These are phyloP conservation scores for Pseudomonodictys pantanalensis DNA, from an alignment of 495 filamentous ascomycete genomes.

Conservation along the genomic window DNA sequence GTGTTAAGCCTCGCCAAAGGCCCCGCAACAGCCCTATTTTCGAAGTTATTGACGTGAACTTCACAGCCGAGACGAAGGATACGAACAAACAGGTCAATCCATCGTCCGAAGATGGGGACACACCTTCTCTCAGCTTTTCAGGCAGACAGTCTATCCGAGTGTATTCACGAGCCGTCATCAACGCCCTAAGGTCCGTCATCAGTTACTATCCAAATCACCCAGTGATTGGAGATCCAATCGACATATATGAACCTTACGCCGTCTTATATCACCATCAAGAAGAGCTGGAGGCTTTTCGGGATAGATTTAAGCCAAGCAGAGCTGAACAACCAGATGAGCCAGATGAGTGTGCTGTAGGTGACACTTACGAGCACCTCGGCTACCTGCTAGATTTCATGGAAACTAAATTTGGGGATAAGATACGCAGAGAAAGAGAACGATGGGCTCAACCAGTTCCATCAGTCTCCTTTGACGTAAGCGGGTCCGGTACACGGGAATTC, in stretches of 20 bases:
- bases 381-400: background rate
- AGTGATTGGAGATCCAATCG: background rate
- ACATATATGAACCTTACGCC: background rate
- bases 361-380: background rate
- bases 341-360: background rate
- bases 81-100: background rate
- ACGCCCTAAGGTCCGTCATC: background rate
- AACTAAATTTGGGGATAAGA: background rate
- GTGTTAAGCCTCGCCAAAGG: background rate
- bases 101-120: background rate
- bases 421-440: background rate
- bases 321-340: background rate
- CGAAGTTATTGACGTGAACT: background rate
- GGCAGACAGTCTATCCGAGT: background rate
- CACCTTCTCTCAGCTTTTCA: background rate
- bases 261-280: background rate
- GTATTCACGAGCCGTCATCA: background rate
- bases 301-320: background rate
- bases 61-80: background rate
- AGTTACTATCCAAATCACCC: background rate
- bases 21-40: background rate
- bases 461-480: background rate
- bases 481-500: too few relatives aligned
- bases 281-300: background rate
- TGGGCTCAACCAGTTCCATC: background rate